phyloP scores from a whole-genome alignment of 371 early-diverging fungal species.

The Rhizopus delemar region DNA sequence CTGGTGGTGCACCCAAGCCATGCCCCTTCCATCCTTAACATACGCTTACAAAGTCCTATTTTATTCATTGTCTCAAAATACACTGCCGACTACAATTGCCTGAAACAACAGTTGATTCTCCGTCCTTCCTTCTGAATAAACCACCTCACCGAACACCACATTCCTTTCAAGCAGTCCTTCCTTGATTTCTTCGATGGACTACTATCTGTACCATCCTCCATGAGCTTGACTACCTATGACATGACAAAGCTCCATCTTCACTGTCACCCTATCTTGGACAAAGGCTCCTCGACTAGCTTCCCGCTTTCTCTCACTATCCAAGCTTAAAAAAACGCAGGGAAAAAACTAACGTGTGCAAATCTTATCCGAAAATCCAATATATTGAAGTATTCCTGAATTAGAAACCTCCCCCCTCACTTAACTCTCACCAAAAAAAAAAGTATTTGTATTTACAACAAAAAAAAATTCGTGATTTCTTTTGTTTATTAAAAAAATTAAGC shows the following conservation, averaged over 20 bases:
- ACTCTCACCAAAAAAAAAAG: too few relatives aligned
- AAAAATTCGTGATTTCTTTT: background rate
- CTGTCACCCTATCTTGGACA: background rate
- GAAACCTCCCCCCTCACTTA: too few relatives aligned
- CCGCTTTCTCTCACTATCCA: background rate
- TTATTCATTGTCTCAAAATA: background rate
- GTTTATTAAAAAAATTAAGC: constrained; percentile 6
- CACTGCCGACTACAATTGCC: background rate
- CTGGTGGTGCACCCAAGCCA: background rate
- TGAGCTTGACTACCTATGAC: background rate
- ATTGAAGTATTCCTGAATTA: too few relatives aligned
- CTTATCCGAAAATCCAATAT: too few relatives aligned
- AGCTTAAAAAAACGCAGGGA: too few relatives aligned
- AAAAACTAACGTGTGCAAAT: too few relatives aligned
- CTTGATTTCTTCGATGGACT: background rate
- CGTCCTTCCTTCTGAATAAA: background rate
- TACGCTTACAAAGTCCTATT: background rate
- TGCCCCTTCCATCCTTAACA: background rate
- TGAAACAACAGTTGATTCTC: background rate
- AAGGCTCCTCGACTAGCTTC: background rate
- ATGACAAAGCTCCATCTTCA: background rate
- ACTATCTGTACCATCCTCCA: background rate
- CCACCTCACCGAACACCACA: background rate
- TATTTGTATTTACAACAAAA: too few relatives aligned
- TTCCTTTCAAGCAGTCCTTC: background rate